phyloP scores from a whole-genome alignment of 306 rosid genomes.

The Acacia confusa region DNA sequence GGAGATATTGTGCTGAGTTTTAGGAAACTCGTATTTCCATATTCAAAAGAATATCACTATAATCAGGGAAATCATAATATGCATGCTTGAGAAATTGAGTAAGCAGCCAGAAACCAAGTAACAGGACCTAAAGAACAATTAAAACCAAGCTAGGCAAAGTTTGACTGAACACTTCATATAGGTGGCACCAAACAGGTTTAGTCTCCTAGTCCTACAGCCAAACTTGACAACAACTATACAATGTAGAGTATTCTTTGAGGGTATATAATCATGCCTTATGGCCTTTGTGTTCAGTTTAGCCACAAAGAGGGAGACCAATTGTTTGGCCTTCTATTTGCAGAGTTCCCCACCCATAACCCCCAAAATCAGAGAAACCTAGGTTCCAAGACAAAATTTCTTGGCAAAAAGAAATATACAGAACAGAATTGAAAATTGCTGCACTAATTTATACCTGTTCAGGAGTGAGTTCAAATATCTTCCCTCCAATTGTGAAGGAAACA shows the following conservation, averaged over 20 bases:
- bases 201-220: background rate
- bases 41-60: background rate
- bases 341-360: background rate
- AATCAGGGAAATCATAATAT: background rate
- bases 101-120: background rate
- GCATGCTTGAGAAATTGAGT: background rate
- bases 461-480: constrained; percentile 51
- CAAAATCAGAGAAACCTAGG: background rate
- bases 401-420: background rate
- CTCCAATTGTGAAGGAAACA: constrained; percentile 65
- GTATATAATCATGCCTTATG: background rate
- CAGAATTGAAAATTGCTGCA: background rate
- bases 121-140: background rate
- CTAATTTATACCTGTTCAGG: constrained; percentile 52
- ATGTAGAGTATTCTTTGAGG: background rate
- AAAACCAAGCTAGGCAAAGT: background rate
- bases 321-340: background rate
- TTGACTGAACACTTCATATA: background rate
- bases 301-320: background rate
- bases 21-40: background rate
- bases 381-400: background rate
- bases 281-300: background rate
- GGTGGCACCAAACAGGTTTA: background rate
- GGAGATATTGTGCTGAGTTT: background rate
- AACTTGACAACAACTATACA: background rate